phyloP scores from a whole-genome alignment of 2,329 filamentous ascomycete species.

The Trichophyton equinum region DNA sequence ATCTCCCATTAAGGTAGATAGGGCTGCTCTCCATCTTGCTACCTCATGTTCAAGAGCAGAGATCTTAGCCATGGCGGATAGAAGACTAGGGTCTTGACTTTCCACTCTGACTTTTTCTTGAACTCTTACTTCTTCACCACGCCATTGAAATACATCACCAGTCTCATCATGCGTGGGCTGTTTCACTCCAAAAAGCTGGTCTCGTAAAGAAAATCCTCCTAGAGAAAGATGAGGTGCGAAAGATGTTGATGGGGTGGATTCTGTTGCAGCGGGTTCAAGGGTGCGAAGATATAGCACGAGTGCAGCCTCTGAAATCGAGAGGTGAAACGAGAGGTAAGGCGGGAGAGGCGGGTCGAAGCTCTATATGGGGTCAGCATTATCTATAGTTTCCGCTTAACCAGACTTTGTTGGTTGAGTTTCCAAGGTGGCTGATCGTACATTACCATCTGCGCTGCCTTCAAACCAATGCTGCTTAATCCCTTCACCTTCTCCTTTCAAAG shows the following conservation, averaged over 20 bases:
- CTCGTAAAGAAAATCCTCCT: slow-evolving; percentile 46
- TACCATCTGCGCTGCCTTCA: slow-evolving; percentile 43
- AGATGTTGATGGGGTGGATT: slow-evolving; percentile 48
- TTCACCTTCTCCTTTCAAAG: slow-evolving; percentile 43
- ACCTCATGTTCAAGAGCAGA: slow-evolving; percentile 64
- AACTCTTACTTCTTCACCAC: slow-evolving; percentile 63
- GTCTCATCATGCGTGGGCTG: slow-evolving; percentile 67
- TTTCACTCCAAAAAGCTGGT: slow-evolving; percentile 39
- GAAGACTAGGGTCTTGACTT: slow-evolving; percentile 73
- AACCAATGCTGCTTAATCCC: slow-evolving; percentile 43
- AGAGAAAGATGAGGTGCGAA: slow-evolving; percentile 55
- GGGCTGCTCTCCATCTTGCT: slow-evolving; percentile 53
- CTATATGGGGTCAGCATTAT: slow-evolving; percentile 3
- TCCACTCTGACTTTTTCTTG: slow-evolving; percentile 83
- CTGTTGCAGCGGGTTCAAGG: slow-evolving; percentile 50
- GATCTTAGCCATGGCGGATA: slow-evolving; percentile 73
- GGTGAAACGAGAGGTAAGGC: slow-evolving; percentile 57
- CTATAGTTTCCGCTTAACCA: neutral
- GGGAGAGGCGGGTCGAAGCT: slow-evolving; percentile 51
- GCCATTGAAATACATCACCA: slow-evolving; percentile 60
- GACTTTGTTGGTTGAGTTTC: neutral
- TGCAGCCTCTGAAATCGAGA: slow-evolving; percentile 56
- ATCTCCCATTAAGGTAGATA: slow-evolving; percentile 62
- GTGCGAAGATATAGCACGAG: slow-evolving; percentile 58
- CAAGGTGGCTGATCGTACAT: slow-evolving; percentile 32